These are phyloP conservation scores for Trametes polyzona DNA, from an alignment of 1,284 basidiomycete genomes.

Conservation along the genomic window DNA sequence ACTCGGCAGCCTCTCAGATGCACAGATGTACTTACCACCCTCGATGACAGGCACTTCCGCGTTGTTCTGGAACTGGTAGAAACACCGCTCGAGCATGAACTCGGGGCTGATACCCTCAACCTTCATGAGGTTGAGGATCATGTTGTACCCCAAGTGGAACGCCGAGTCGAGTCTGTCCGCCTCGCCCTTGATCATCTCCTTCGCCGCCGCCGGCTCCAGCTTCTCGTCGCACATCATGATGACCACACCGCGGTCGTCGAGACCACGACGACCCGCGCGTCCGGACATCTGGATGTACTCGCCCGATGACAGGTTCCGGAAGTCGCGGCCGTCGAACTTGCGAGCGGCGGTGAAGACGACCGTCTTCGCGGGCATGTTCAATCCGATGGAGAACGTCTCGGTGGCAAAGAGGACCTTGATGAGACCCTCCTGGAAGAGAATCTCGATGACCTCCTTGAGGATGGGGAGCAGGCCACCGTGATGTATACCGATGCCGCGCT, in stretches of 20 bases:
- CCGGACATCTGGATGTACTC: slow-evolving; percentile 99
- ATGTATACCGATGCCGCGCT: slow-evolving; percentile 97
- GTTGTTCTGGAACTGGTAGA: slow-evolving; percentile 98
- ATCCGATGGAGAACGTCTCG: slow-evolving; percentile 98
- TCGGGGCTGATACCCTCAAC: slow-evolving; percentile 99
- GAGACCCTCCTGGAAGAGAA: slow-evolving; percentile 98
- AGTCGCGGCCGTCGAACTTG: slow-evolving; percentile 96
- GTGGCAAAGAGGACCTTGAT: slow-evolving; percentile 99
- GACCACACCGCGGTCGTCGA: slow-evolving; percentile 99
- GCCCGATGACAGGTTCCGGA: slow-evolving; percentile 87
- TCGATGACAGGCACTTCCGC: slow-evolving; percentile 89
- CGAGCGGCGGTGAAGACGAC: slow-evolving; percentile 96
- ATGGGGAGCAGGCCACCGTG: slow-evolving; percentile 98
- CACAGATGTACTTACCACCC: slow-evolving; percentile 63
- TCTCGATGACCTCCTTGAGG: slow-evolving; percentile 99
- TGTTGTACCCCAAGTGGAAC: slow-evolving; percentile 99
- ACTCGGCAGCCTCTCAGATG: too few species aligned
- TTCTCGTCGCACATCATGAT: slow-evolving; percentile 99
- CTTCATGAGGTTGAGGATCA: slow-evolving; percentile 98
- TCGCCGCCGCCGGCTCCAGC: slow-evolving; percentile 90
- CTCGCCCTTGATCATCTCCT: slow-evolving; percentile 98
- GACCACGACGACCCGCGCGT: slow-evolving; percentile 93
- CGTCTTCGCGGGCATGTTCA: slow-evolving; percentile 99
- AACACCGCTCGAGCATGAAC: slow-evolving; percentile 97
- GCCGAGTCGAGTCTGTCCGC: slow-evolving; percentile 97